Base-by-base conservation (phyloP, 371 early-diverging fungal species). In the Circinella minor region DNA sequence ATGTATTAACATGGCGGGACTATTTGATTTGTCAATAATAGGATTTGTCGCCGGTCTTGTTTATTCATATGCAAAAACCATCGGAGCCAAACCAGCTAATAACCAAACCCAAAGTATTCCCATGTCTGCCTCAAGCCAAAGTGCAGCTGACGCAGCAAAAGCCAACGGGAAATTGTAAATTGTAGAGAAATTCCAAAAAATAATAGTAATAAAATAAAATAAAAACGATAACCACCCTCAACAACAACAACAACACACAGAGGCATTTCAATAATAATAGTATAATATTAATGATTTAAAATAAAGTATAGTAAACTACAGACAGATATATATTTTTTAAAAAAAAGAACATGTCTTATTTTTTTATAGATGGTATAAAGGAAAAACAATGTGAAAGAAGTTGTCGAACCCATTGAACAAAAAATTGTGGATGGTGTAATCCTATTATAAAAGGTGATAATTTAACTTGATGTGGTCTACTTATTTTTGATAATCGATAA, bases 31-130 rank as follows among this genome's bases (percentile, higher is more conserved):
- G 5, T n/a, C 14, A 4, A 5, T 34, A 20, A 4, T 71, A 79
- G 96, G 96, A 55, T 94, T 95, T 69, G 70, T 87, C 38, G 94
- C 94, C 7, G 96, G 96, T 51, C 77, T 95, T 51, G 81, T 95
- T 27, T 95, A 95, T 76, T 89, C 93, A 18, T 88, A 91, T 66
- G 93, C 94, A 70, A 95, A 83, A 65, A 71, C 71, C 6, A 59
- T 67, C 17, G 65, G 74, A 46, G 64, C 36, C 55, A 70, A 70
- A 55, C 54, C 61, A 36, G 15, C 61, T 34, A 67, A 90, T 74
- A 89, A 84, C 57, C 70, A 79, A 17, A 81, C 82, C 54, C 80
- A 57, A 64, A 79, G 69, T 68, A 77, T 77, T 61, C 78, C 78
- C 38, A 78, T 78, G 78, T 78, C 78, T 18, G 60, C 75, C 3